Percentiles rank a stretch among this genome's conserved stretches.
Evolutionary conservation across 371 early-diverging fungal species (phyloP).

Genomic region (Mucor piriformis): DNA sequence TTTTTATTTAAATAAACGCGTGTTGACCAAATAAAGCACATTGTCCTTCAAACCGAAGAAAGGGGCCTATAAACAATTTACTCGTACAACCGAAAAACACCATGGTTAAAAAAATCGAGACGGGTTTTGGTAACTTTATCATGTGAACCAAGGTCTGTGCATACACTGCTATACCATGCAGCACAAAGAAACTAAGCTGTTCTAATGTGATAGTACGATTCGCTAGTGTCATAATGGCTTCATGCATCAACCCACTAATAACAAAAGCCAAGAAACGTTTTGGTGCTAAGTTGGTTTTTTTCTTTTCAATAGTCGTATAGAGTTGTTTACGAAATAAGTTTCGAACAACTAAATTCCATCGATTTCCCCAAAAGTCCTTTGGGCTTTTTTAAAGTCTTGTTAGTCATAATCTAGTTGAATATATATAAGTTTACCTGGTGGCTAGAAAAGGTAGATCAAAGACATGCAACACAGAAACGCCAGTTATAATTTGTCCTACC

Average conservation of each 20-base stretch:
- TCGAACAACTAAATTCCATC: constrained; percentile 16
- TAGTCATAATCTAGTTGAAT: neutral
- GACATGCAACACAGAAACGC: neutral
- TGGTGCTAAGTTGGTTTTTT: neutral
- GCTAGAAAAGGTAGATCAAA: constrained; percentile 15
- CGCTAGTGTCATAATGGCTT: constrained; percentile 65
- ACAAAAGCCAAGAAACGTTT: constrained; percentile 3
- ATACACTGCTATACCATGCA: constrained; percentile 1
- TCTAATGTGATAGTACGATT: constrained; percentile 83
- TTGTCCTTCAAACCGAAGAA: neutral
- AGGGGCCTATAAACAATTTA: neutral
- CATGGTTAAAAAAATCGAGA: neutral
- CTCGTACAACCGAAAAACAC: neutral
- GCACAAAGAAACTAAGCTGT: constrained; percentile 9
- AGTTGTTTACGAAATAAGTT: constrained; percentile 10
- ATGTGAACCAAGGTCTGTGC: neutral
- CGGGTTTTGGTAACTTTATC: neutral
- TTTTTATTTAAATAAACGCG: neutral
- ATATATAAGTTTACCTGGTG: constrained; percentile 12
- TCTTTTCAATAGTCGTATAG: too few relatives aligned
- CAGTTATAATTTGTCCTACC: neutral
- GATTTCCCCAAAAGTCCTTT: constrained; percentile 17
- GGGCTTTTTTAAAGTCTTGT: neutral
- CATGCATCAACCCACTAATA: constrained; percentile 9
- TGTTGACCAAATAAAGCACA: neutral